Evolutionary conservation across 768 basidiomycete genomes (phyloP).

Genomic region (Boletus patriciae): DNA sequence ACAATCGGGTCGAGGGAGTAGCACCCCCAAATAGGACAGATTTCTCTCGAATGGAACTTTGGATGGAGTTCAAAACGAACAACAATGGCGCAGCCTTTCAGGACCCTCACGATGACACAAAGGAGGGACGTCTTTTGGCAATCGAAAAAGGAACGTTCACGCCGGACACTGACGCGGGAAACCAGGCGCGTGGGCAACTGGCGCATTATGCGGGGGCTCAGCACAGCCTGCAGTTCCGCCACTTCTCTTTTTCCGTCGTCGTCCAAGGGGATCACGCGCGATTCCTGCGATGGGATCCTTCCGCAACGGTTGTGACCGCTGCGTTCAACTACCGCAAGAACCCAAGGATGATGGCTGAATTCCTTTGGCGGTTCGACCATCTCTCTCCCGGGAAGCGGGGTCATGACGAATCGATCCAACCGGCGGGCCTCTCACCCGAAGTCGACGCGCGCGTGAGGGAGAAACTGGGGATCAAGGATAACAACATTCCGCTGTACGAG

Average conservation of each 20-base stretch:
- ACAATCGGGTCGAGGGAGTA: too few relatives aligned
- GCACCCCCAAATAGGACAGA: background rate
- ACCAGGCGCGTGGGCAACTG: constrained; percentile 20
- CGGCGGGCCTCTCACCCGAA: background rate
- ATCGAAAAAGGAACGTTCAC: too few relatives aligned
- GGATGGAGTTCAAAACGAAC: constrained; percentile 1
- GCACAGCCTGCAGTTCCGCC: too few relatives aligned
- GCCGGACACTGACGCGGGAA: too few relatives aligned
- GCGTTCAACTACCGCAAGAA: background rate
- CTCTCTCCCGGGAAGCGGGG: background rate
- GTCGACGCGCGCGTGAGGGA: background rate
- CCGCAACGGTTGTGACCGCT: background rate
- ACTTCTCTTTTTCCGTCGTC: constrained; percentile 28
- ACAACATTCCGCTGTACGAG: background rate
- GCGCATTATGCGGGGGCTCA: constrained; percentile 26
- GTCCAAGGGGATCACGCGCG: constrained; percentile 16
- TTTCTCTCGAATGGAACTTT: background rate
- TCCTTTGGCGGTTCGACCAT: background rate
- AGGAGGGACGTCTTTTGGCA: background rate
- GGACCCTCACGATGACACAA: background rate
- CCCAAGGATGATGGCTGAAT: background rate
- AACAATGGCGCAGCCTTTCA: background rate
- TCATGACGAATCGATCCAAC: background rate
- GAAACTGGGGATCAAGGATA: background rate
- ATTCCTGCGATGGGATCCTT: constrained; percentile 35